Percentiles rank a stretch among this genome's conserved stretches.
These are phyloP conservation scores for Solanum hybrid DNA, from an alignment of 305 asterid genomes.

Conservation along the genomic window DNA sequence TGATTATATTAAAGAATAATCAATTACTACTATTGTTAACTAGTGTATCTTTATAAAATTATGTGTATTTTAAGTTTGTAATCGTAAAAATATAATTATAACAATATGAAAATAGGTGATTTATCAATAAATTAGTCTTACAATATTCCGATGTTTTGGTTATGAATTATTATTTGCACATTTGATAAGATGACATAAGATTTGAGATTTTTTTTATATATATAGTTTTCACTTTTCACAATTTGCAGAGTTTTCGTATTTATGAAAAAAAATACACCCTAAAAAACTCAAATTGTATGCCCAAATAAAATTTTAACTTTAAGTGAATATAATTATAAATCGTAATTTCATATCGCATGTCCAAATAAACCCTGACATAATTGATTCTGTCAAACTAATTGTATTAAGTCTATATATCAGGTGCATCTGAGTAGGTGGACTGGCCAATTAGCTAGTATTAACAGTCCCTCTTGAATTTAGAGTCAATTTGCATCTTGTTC, in stretches of 20 bases:
- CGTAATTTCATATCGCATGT: neutral
- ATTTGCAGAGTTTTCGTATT: neutral
- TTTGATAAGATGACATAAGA: neutral
- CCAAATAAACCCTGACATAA: neutral
- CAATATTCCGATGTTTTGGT: neutral
- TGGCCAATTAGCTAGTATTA: neutral
- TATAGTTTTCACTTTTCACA: neutral
- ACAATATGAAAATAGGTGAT: neutral
- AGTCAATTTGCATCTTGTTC: neutral
- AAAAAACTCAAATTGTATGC: no score
- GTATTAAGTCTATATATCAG: no score
- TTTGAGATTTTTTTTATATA: neutral
- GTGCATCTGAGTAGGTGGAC: neutral
- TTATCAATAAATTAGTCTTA: neutral
- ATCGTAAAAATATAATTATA: no score
- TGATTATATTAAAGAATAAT: neutral
- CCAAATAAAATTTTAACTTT: neutral
- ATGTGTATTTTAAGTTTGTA: neutral
- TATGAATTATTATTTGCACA: neutral
- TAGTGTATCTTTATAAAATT: neutral
- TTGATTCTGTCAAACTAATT: neutral
- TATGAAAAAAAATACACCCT: neutral
- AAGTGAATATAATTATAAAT: no score
- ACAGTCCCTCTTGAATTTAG: neutral
- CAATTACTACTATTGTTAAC: neutral